Base-by-base conservation (phyloP, 1,284 basidiomycete genomes). In the Cutaneotrichosporon arboriforme region DNA sequence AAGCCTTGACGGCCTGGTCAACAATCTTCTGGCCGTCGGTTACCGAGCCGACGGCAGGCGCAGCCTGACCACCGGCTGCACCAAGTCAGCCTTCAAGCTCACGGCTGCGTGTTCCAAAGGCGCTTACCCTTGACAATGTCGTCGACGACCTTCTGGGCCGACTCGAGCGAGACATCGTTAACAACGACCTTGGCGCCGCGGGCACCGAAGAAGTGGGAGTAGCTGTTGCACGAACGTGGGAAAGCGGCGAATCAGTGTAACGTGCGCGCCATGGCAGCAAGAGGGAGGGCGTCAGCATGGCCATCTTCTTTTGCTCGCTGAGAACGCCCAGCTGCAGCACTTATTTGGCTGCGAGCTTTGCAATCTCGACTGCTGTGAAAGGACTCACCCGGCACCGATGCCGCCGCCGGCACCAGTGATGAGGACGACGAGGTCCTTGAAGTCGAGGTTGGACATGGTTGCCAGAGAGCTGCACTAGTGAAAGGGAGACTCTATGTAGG, bases 401-500 rank as follows among this genome's bases (percentile, higher is more conserved):
- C 96, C 94, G 59, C 91, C 90, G 33, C 96, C 96, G 51, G 91
- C 93, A 53, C 96, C 96, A 45, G 96, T 99, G 61, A 98, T 79
- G 64, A 99, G 82, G 61, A 93, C 89, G 36, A 90, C 92, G 58
- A 96, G 89, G 62, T 86, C 87, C 77, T 90, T 87, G 82, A 94
- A 97, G 60, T 72, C 65, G 44, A 73, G 61, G 23, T 22, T 15
- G 23, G 56, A 36, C 56, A 58, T 58, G 26, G 42, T 22, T 42
- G 49, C 49, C 20, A 31, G 26, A 31, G 26, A 31, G 26, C 26
- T 31, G 26, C 26, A 31, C 26, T 31, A 31, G 26, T 31, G 26
- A 31, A 31, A 31, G 26, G 26, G 26, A 31, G 10, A 31, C 26
- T 31, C 26, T 31, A 31, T 42, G 41, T 40, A 20, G 36, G 21